A percentile compares a stretch with the other conserved stretches of the same genome.
Evolutionary conservation across 305 asterid species (phyloP).

Genomic region (Nicotiana rustica): DNA sequence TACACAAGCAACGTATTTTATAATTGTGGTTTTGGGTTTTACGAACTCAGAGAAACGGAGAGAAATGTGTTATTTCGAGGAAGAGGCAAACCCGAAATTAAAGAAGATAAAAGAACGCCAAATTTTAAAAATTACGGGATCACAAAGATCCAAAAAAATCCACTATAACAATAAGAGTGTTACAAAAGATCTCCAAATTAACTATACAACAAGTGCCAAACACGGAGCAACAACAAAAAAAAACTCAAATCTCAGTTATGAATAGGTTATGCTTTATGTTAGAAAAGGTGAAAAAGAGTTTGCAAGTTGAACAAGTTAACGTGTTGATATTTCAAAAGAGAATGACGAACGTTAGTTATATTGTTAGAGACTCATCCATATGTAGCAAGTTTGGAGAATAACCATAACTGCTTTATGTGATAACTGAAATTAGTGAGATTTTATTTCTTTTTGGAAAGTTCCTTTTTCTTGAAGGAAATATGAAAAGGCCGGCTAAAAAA

Average conservation of each 20-base stretch:
- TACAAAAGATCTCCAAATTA: no score
- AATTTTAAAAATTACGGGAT: no score
- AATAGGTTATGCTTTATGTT: background rate
- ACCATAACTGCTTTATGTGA: background rate
- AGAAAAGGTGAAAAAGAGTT: slow-evolving; percentile 27
- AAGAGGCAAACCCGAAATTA: no score
- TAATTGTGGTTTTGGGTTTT: background rate
- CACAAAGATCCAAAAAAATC: no score
- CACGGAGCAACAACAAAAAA: no score
- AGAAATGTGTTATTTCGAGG: background rate
- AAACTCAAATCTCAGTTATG: background rate
- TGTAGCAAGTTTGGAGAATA: background rate
- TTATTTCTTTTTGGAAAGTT: background rate
- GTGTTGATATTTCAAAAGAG: slow-evolving; percentile 32
- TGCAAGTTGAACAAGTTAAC: slow-evolving; percentile 45
- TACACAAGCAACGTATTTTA: slow-evolving; percentile 44
- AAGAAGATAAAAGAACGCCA: no score
- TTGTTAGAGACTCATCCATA: slow-evolving; percentile 37
- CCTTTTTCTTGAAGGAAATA: background rate
- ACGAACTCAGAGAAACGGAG: background rate
- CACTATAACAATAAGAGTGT: no score
- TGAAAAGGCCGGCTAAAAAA: background rate
- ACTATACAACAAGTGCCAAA: no score
- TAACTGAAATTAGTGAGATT: background rate
- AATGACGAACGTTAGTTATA: slow-evolving; percentile 48